Conservation (phyloP, 106 monocot genomes). For the Amphibolis antarctica region DNA sequence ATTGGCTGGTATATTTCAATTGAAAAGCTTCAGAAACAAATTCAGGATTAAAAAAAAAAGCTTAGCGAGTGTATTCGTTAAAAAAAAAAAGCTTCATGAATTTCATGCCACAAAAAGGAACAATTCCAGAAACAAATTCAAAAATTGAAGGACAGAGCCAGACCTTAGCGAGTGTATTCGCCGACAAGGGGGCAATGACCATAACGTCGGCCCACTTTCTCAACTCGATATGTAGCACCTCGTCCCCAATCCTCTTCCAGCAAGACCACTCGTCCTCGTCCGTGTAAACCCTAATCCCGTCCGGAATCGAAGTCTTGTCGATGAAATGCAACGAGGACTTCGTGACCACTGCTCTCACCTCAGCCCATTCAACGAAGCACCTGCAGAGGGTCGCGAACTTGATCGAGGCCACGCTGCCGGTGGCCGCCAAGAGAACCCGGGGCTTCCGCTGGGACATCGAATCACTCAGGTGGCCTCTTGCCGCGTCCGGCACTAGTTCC, state of each 20-base stretch:
- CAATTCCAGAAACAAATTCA: neutral
- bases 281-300: conserved; percentile 58
- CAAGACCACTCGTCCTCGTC: conserved; percentile 90
- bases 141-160: neutral
- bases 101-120: no score
- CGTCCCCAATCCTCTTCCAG: conserved; percentile 87
- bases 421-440: conserved; percentile 70
- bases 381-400: conserved; percentile 76
- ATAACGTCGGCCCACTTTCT: conserved; percentile 85
- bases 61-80: no score
- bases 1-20: no score
- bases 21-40: no score
- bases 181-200: conserved; percentile 82
- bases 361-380: conserved; percentile 72
- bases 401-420: conserved; percentile 87
- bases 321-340: conserved; percentile 71
- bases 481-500: no score
- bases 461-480: no score
- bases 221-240: conserved; percentile 79
- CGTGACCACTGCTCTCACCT: conserved; percentile 79
- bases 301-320: conserved; percentile 45
- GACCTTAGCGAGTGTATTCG: conserved; percentile 95
- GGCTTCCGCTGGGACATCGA: no score
- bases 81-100: no score
- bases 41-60: no score